A percentile compares a stretch with the other conserved stretches of the same genome.
Evolutionary conservation across 495 filamentous ascomycete species (phyloP).

Genomic region (Clohesyomyces aquaticus): DNA sequence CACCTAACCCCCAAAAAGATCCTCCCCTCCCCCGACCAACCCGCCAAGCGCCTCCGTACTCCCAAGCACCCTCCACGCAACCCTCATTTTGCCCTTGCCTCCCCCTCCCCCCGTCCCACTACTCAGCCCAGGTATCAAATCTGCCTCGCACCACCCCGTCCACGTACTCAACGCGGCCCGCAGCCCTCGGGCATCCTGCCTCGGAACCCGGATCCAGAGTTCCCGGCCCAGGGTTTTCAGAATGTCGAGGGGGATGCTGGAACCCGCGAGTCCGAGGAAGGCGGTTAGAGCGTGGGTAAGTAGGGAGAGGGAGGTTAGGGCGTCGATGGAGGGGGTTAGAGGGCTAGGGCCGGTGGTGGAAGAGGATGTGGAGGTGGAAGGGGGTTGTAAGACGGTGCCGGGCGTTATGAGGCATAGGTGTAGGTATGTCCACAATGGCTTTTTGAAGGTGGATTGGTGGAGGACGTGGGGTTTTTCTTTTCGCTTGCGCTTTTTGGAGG

Average conservation of each 20-base stretch:
- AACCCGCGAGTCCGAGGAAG: slow-evolving; percentile 78
- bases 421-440: slow-evolving; percentile 43
- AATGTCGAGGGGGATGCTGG: slow-evolving; percentile 79
- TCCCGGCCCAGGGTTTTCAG: slow-evolving; percentile 62
- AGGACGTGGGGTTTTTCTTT: slow-evolving; percentile 36
- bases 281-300: slow-evolving; percentile 74
- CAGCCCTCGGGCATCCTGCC: slow-evolving; percentile 67
- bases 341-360: not conserved
- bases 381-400: slow-evolving; percentile 19
- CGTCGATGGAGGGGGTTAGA: slow-evolving; percentile 57
- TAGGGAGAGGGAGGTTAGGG: slow-evolving; percentile 72
- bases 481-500: slow-evolving; percentile 31
- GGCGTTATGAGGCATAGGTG: slow-evolving; percentile 44
- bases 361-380: slow-evolving; percentile 38
- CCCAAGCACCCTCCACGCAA: slow-evolving; percentile 63
- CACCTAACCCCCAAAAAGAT: slow-evolving; percentile 24
- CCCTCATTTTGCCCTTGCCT: slow-evolving; percentile 46
- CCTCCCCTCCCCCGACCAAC: slow-evolving; percentile 42
- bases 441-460: slow-evolving; percentile 41
- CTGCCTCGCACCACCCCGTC: slow-evolving; percentile 32
- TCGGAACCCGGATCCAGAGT: slow-evolving; percentile 76
- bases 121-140: slow-evolving; percentile 36
- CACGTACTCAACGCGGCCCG: slow-evolving; percentile 67
- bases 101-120: slow-evolving; percentile 47
- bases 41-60: slow-evolving; percentile 60